phyloP scores from a whole-genome alignment of 2,329 filamentous ascomycete species.

The Geosmithia putterillii region DNA sequence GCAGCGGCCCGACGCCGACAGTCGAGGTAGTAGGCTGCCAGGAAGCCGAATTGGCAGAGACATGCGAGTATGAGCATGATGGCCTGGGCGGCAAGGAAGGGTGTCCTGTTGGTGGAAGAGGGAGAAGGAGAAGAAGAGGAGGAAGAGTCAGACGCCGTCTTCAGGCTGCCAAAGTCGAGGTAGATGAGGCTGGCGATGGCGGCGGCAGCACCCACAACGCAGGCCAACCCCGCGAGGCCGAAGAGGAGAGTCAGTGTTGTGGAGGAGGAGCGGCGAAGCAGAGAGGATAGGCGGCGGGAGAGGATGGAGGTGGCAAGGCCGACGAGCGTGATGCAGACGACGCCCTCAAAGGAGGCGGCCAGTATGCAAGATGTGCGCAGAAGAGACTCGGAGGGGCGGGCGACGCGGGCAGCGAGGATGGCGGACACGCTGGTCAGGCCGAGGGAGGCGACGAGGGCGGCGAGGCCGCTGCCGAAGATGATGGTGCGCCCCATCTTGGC shows the following conservation, averaged over 20 bases:
- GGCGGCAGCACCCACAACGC: not conserved
- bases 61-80: constrained; percentile 32
- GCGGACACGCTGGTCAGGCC: constrained; percentile 2
- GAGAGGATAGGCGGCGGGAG: not conserved
- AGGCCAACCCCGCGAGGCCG: not conserved
- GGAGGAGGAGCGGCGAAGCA: not conserved
- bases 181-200: not conserved
- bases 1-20: constrained; percentile 15
- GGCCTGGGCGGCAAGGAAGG: constrained; percentile 30
- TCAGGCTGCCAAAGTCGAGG: too few species aligned
- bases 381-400: not conserved
- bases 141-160: too few species aligned
- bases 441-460: constrained; percentile 2
- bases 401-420: not conserved
- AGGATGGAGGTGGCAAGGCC: not conserved
- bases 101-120: too few species aligned
- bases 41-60: constrained; percentile 33
- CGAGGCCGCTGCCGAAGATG: not conserved
- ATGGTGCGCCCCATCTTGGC: constrained; percentile 1
- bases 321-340: constrained; percentile 2
- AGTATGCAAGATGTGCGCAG: constrained; percentile 9
- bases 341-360: constrained; percentile 15
- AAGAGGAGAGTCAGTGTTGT: not conserved
- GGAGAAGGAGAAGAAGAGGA: too few species aligned
- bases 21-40: constrained; percentile 29